Percentiles rank a stretch among this genome's conserved stretches.
Conservation (phyloP, 139 green algal genomes). For the Chlorella sp. region DNA sequence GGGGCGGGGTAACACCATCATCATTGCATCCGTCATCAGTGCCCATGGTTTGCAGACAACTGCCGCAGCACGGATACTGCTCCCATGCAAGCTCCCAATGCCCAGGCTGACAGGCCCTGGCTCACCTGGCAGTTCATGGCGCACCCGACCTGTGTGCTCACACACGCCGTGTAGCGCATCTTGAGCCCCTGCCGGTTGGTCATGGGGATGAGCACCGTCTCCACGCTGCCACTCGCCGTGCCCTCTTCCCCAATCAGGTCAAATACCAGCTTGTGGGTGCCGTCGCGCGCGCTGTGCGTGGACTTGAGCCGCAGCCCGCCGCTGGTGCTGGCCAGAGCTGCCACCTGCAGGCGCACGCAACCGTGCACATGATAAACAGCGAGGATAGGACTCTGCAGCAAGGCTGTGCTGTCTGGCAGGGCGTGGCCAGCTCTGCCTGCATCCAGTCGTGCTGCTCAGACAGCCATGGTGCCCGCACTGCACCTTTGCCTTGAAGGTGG, state of each 20-base stretch:
- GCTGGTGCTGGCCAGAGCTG: constrained; percentile 35
- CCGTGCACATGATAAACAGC: not conserved
- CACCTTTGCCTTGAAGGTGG: constrained; percentile 47
- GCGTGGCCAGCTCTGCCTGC: not conserved
- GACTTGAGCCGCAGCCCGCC: constrained; percentile 54
- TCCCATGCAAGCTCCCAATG: too few species aligned
- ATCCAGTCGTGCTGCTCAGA: not conserved
- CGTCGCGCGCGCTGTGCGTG: constrained; percentile 51
- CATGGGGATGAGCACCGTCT: constrained; percentile 81
- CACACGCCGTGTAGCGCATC: constrained; percentile 62
- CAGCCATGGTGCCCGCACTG: not conserved
- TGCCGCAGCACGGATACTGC: too few species aligned
- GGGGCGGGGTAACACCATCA: too few species aligned
- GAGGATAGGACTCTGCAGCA: not conserved
- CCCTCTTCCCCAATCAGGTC: constrained; percentile 33
- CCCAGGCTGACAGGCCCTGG: too few species aligned
- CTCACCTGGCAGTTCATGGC: constrained; percentile 66
- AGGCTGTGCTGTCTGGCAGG: not conserved
- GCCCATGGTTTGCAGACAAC: too few species aligned
- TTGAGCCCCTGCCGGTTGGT: constrained; percentile 15
- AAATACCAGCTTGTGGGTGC: constrained; percentile 76
- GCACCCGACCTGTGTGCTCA: constrained; percentile 66
- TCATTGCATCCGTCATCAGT: too few species aligned
- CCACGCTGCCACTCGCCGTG: constrained; percentile 33
- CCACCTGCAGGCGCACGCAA: constrained; percentile 13